Base-by-base conservation (phyloP, 306 rosid genomes). In the Castanospermum australe region DNA sequence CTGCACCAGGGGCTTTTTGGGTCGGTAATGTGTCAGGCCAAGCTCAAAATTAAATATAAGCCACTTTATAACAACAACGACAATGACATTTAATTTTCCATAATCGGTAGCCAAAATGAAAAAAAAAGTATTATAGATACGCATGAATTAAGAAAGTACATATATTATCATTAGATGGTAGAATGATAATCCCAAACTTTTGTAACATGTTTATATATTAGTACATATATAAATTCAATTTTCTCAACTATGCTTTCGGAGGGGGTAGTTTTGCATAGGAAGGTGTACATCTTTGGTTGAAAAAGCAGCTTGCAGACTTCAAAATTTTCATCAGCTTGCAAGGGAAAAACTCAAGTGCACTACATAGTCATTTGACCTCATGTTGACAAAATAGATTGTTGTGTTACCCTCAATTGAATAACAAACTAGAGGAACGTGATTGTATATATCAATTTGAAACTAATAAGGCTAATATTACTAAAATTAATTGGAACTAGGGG, bases 131-230 rank as follows among this genome's bases (percentile, higher is more conserved):
- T n/a, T n/a, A n/a, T n/a, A n/a, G n/a, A 39, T 21, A 17, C 18
- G 33, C 45, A 18, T 13, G 38, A 32, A 55, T 24, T 32, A 48
- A 52, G n/a, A 38, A 55, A 55, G 17, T 38, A 21, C 41, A 48
- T 73, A 73, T 12, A 72, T 2, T 39, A 48, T 62, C 59, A 68
- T 17, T 78, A 41, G 15, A 45, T 66, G 56, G 45, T 77, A 38
- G 22, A 69, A 5, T 22, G 50, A 45, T 15, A 45, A 45, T 25
- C 39, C 8, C 20, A 42, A 61, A 45, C 71, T 75, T 61, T 21
- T 25, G 66, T 33, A 25, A 21, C 67, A 54, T 72, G 64, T 35
- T 61, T 38, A 36, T 21, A 72, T 5, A 72, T 12, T 11, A 42
- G 11, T 15, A 47, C 39, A 39, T 39, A 5, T 39, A 5, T n/a